Conservation (phyloP, 192 early-diverging fungal genomes). For the Allomyces macrogynus region DNA sequence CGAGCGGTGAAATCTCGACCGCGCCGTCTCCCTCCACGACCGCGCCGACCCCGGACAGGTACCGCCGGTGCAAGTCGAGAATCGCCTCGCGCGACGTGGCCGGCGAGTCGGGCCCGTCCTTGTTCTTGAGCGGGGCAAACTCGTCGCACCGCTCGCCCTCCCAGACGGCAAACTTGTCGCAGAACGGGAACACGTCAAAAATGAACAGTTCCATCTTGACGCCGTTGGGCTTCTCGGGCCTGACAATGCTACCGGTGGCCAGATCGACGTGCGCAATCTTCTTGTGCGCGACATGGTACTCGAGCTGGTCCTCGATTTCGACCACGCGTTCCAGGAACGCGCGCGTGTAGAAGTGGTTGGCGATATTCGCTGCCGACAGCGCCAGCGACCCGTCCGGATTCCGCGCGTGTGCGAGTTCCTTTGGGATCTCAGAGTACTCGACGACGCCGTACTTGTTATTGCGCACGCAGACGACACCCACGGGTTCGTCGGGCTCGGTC, state of each 20-base stretch:
- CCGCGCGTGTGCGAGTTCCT: constrained; percentile 47
- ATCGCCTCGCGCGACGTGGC: constrained; percentile 84
- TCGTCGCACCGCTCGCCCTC: constrained; percentile 84
- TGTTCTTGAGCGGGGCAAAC: constrained; percentile 96
- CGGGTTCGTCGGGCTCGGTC: constrained; percentile 59
- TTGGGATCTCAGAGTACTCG: constrained; percentile 89
- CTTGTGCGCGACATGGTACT: constrained; percentile 94
- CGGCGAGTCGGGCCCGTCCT: constrained; percentile 73
- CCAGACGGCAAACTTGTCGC: constrained; percentile 69
- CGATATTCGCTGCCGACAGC: constrained; percentile 91
- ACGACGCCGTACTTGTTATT: constrained; percentile 68
- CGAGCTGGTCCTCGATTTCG: constrained; percentile 57
- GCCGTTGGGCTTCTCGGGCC: constrained; percentile 68
- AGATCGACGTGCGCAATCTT: constrained; percentile 85
- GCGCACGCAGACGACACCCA: constrained; percentile 88
- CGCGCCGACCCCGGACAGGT: constrained; percentile 66
- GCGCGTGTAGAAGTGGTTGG: constrained; percentile 91
- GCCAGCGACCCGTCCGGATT: constrained; percentile 42
- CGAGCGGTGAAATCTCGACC: constrained; percentile 76
- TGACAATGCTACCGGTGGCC: constrained; percentile 42
- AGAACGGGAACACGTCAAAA: constrained; percentile 95
- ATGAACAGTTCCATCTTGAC: constrained; percentile 99
- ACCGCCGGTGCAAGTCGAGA: constrained; percentile 65
- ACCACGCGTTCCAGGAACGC: constrained; percentile 75
- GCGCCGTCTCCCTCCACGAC: constrained; percentile 26